phyloP scores from a whole-genome alignment of 1,139 yeast genomes.

The Trichomonascaceae sp. region DNA sequence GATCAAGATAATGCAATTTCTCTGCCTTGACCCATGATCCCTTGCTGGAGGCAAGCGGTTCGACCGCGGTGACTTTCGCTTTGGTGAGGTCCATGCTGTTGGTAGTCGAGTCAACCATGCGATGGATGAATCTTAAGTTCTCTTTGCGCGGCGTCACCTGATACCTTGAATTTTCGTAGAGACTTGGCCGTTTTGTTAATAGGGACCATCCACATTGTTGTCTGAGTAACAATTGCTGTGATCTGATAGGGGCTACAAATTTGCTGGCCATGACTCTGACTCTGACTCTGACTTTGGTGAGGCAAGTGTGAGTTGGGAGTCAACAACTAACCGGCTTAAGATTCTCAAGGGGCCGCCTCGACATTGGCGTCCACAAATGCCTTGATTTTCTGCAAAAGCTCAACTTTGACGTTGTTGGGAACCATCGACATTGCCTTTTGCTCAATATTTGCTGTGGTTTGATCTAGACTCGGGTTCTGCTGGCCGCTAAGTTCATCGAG shows the following conservation, averaged over 20 bases:
- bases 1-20: constrained; percentile 55
- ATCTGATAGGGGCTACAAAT: too few species aligned
- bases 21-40: constrained; percentile 48
- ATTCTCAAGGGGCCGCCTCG: constrained; percentile 18
- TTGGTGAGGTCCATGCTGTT: constrained; percentile 13
- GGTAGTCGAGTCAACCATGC: too few species aligned
- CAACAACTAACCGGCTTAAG: too few species aligned
- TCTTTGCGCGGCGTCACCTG: too few species aligned
- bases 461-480: constrained; percentile 38
- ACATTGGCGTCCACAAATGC: constrained; percentile 40
- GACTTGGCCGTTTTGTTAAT: too few species aligned
- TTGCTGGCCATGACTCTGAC: too few species aligned
- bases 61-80: constrained; percentile 24
- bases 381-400: constrained; percentile 44
- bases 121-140: too few species aligned
- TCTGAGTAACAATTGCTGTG: too few species aligned
- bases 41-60: constrained; percentile 25
- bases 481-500: constrained; percentile 30
- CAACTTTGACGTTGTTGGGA: constrained; percentile 50
- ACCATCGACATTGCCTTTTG: constrained; percentile 56
- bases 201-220: too few species aligned
- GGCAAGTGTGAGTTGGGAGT: too few species aligned
- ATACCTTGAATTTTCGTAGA: too few species aligned
- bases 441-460: constrained; percentile 40
- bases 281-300: too few species aligned